Evolutionary conservation across 2,329 filamentous ascomycete genomes (phyloP), one percentile per base, ranked within the genome.

Genomic region (Aureobasidium melanogenum): DNA sequence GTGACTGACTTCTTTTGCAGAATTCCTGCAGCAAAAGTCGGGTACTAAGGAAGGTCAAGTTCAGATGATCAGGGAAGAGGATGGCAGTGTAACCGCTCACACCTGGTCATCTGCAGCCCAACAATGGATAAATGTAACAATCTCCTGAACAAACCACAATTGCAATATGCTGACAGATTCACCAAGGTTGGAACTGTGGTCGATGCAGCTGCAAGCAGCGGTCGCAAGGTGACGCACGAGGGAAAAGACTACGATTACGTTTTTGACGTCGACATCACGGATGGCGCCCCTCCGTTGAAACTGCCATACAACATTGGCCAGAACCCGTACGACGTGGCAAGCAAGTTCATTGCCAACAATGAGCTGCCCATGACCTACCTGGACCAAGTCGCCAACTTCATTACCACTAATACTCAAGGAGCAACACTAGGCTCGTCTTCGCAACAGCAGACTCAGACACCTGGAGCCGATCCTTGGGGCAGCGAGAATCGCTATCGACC

Each of bases 21-120:
- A 95, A 19, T 97, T 96, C 68, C 77, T 99, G 9, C 84, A 85
- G 60, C 84, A 83, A 60, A 92, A 91, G 67, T 84, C 86, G 0
- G 94, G 94, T 3, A 94, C 89, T n/a, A 96, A 96, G 74, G 94
- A 99, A 66, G 94, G 94, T 0, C 93, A 99, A 71, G 88, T 96
- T 5, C 88, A 95, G 69, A 95, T 96, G 85, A 93, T 97, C 68
- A 84, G 83, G 63, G 88, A 96, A 72, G 77, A 83, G 8, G 87
- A 96, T 69, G 91, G 91, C 48, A 89, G 84, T 56, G 82, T 97
- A 32, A 91, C 88, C 5, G 91, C 92, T 9, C 90, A 97, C 71
- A 86, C 89, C 64, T 97, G 93, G 93, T 95, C 92, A 14, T 75
- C 76, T 65, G 71, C 71, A 67, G 74, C 69, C 77, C 83, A 65